Evolutionary conservation across 2,329 filamentous ascomycete genomes (phyloP), one percentile per base, ranked within the genome.

Genomic region (Fusarium sp.): DNA sequence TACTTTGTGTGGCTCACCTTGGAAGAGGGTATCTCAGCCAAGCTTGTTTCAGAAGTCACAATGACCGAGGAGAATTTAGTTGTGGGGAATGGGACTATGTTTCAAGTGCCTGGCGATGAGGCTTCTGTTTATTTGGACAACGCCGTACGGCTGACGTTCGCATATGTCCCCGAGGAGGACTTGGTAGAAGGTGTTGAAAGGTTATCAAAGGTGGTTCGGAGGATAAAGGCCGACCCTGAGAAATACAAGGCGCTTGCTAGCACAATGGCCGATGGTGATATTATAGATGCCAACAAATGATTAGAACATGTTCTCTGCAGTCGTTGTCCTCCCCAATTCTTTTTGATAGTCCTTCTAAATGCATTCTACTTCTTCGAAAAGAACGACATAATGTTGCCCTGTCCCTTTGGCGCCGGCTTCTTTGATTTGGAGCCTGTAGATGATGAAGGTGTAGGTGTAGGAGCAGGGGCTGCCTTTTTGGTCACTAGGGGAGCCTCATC

Each of bases 321-420:
- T 30, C 42, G 35, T 42, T 20, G 11, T 30, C 44, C 44, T 36
- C 13, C 24, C 45, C 30, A 26, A 44, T 18, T 42, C 54, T 57
- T 20, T 58, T 26, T 18, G 5, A 9, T 38, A 24, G 28, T 35
- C 30, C 4, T 30, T 4, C 26, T 14, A 36, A 14, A 18, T 13
- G 35, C 35, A 15, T 17, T 48, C 38, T 75, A 93, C 79, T 95
- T 96, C 85, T 97, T 98, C 47, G 89, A 88, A 82, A 98, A 98
- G 83, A 98, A 98, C 2, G 92, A 94, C 92, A 95, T 97, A 79
- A 98, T 97, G 80, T 87, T 97, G 7, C 95, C 94, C 79, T 94
- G 92, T 6, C 89, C 82, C 79, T 94, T 94, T 3, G 85, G 84
- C 4, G 83, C 83, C 26, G 84, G 78, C 79, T 92, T 92, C 77